Evolutionary conservation across 805 yeast species (phyloP), one percentile per base, ranked within the genome.

Genomic region (Huiozyma sinensis): DNA sequence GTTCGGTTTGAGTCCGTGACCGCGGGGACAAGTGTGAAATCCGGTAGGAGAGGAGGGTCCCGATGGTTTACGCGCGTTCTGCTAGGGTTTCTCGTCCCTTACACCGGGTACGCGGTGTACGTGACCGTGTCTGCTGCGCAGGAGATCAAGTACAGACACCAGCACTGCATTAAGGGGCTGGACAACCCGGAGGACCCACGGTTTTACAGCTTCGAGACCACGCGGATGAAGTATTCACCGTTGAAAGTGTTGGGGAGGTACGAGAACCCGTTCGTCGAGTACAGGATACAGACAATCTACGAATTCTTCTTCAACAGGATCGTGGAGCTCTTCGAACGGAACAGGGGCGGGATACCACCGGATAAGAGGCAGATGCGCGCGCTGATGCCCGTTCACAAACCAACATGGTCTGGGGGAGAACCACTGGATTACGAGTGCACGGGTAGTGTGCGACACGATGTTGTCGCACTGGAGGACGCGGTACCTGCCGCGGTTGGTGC

Each of bases 201-300:
- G 24, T 17, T 17, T 17, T 17, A 17, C 24, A 17, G 24, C 24
- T 31, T 31, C 3, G 33, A 31, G 33, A 31, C 33, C 5, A 49
- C 66, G 11, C 38, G 61, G 40, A 39, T 47, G 40, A 68, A 70
- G 50, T 79, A 68, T 48, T 62, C 67, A 3, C 67, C 77, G 2
- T 54, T 80, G 47, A 65, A 66, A n/a, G 66, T 86, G 1, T 73
- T 75, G 13, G 96, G 97, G 7, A 69, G 88, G 52, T 90, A 76
- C 64, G 92, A 86, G 46, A 90, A 90, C 55, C 97, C 97, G 2
- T 90, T 90, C 59, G 73, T 73, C 12, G 96, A 90, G 58, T 90
- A 90, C 58, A 71, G 97, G 42, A 83, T 87, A 6, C 97, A 89
- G 63, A 87, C 96, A 0, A 70, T 86, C 7, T 83, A 83, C 57